These are phyloP conservation scores for Fusarium piperis DNA, from an alignment of 2,329 filamentous ascomycete species.

Conservation along the genomic window DNA sequence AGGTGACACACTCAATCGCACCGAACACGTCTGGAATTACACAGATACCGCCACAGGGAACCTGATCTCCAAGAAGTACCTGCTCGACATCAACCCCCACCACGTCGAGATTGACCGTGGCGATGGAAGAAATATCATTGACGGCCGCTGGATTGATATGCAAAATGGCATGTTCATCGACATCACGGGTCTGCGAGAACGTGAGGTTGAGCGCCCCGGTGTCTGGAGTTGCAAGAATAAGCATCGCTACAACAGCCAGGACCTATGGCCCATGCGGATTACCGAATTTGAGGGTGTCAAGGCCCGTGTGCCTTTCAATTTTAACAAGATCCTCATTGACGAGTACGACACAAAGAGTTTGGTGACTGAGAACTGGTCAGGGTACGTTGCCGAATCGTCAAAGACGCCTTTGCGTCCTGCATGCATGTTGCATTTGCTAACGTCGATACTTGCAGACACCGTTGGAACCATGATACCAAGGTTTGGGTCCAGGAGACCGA, in stretches of 20 bases:
- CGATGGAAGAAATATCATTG: constrained; percentile 81
- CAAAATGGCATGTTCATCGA: constrained; percentile 83
- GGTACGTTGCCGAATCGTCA: constrained; percentile 56
- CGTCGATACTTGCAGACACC: constrained; percentile 57
- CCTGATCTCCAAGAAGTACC: constrained; percentile 61
- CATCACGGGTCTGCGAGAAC: constrained; percentile 80
- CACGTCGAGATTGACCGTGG: constrained; percentile 68
- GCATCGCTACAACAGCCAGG: constrained; percentile 75
- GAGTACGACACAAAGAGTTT: constrained; percentile 74
- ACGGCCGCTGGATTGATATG: constrained; percentile 84
- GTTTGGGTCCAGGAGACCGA: constrained; percentile 64
- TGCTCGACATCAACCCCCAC: constrained; percentile 82
- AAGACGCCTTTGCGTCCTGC: not conserved
- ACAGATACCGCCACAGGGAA: constrained; percentile 53
- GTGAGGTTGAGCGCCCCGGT: constrained; percentile 68
- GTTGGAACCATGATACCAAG: constrained; percentile 66
- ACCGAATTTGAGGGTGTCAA: constrained; percentile 79
- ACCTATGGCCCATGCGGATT: constrained; percentile 79
- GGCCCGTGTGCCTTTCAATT: constrained; percentile 75
- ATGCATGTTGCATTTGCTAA: constrained; percentile 22
- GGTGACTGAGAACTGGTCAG: constrained; percentile 67
- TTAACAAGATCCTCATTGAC: constrained; percentile 70
- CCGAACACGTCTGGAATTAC: constrained; percentile 66
- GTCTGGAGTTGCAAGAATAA: constrained; percentile 83
- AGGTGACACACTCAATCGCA: constrained; percentile 74